Evolutionary conservation across 2,329 filamentous ascomycete genomes (phyloP).

Genomic region (Capronia coronata): DNA sequence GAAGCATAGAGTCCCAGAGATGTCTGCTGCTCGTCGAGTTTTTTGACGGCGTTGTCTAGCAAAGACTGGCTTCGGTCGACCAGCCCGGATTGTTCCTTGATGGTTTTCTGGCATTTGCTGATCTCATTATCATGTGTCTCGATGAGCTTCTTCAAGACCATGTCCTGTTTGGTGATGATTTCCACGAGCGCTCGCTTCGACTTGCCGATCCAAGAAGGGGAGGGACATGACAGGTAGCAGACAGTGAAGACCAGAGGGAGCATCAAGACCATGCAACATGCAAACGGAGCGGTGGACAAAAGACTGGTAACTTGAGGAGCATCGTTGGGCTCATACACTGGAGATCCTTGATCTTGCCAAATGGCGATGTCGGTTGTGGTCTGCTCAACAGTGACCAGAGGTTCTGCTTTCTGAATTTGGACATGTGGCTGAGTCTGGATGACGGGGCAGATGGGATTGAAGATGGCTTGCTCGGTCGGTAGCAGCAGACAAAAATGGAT

Average conservation of each 20-base stretch:
- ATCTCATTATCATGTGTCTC: no score
- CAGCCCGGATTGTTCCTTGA: no score
- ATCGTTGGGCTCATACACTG: neutral
- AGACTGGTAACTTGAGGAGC: neutral
- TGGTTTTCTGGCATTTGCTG: neutral
- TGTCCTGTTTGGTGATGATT: neutral
- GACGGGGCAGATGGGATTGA: constrained; percentile 8
- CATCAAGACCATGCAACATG: neutral
- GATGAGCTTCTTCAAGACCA: neutral
- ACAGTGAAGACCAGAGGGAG: neutral
- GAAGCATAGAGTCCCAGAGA: neutral
- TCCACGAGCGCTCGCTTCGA: neutral
- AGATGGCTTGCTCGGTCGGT: constrained; percentile 1
- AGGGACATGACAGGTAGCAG: neutral
- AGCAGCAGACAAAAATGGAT: constrained; percentile 1
- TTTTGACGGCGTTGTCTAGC: no score
- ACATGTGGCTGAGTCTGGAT: neutral
- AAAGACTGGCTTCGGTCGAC: no score
- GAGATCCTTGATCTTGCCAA: neutral
- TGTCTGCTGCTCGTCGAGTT: no score
- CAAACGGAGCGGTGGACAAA: neutral
- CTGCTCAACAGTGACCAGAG: neutral
- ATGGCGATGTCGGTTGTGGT: neutral
- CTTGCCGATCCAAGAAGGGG: neutral
- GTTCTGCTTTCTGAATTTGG: neutral